A percentile compares a stretch with the other conserved stretches of the same genome.
Conservation (phyloP, 441 rosid species). For the Geranium incanum region DNA sequence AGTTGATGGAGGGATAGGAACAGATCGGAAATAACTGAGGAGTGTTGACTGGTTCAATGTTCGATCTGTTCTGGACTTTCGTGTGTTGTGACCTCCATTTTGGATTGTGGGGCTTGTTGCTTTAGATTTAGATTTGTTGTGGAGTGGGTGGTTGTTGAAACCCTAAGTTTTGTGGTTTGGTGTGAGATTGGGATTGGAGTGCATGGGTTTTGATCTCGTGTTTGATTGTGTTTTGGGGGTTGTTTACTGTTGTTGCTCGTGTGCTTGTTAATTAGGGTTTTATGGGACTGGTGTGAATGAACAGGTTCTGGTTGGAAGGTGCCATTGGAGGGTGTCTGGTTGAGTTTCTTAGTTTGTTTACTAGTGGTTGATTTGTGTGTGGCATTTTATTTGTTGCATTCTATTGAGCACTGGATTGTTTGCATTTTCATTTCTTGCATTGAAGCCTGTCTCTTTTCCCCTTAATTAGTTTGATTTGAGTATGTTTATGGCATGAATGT, state of each 20-base stretch:
- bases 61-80: conserved; percentile 10
- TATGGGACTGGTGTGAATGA: not conserved
- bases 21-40: not conserved
- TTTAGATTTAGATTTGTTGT: not conserved
- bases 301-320: not conserved
- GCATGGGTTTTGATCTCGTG: conserved; percentile 24
- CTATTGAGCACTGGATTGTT: not conserved
- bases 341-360: not conserved
- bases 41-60: conserved; percentile 3
- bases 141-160: conserved; percentile 14
- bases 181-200: conserved; percentile 4
- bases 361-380: not conserved
- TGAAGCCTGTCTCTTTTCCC: not conserved
- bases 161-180: conserved; percentile 13
- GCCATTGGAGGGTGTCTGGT: not conserved
- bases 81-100: not conserved
- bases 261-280: not conserved
- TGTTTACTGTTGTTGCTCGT: conserved; percentile 6
- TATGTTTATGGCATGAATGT: not conserved
- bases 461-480: not conserved
- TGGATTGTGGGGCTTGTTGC: not conserved
- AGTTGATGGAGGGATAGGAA: conserved; percentile 3
- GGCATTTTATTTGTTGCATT: not conserved
- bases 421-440: not conserved
- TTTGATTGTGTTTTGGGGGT: conserved; percentile 8